A percentile compares a stretch with the other conserved stretches of the same genome.
Evolutionary conservation across 331 rosid genomes (phyloP).

Genomic region (Quercus phellos): DNA sequence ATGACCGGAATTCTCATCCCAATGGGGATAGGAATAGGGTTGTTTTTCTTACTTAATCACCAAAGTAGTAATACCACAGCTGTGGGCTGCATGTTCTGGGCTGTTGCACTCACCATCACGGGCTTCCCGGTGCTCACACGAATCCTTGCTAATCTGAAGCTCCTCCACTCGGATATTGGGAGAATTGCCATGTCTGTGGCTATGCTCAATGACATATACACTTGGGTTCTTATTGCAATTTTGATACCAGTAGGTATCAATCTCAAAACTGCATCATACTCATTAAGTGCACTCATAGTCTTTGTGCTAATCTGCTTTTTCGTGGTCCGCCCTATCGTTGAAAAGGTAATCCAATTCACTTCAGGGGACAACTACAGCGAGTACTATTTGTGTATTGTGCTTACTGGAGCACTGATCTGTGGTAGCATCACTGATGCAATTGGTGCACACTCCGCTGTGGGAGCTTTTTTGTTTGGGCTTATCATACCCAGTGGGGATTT

Average conservation of each 20-base stretch:
- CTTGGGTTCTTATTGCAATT: slow-evolving; percentile 44
- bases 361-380: slow-evolving; percentile 32
- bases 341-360: slow-evolving; percentile 19
- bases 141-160: slow-evolving; percentile 50
- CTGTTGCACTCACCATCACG: slow-evolving; percentile 34
- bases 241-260: slow-evolving; percentile 25
- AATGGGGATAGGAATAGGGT: slow-evolving; percentile 16
- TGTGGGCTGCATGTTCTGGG: slow-evolving; percentile 31
- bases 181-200: slow-evolving; percentile 43
- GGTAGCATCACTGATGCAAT: slow-evolving; percentile 44
- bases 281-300: slow-evolving; percentile 18
- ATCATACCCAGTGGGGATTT: slow-evolving; percentile 63
- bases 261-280: not conserved
- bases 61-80: not conserved
- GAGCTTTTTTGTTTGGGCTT: slow-evolving; percentile 60
- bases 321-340: slow-evolving; percentile 34
- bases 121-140: slow-evolving; percentile 46
- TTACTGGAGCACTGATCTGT: slow-evolving; percentile 38
- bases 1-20: slow-evolving; percentile 45
- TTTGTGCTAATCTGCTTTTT: slow-evolving; percentile 22
- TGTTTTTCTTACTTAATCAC: slow-evolving; percentile 15
- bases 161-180: slow-evolving; percentile 50
- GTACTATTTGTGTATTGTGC: slow-evolving; percentile 24
- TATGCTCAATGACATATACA: slow-evolving; percentile 36
- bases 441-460: slow-evolving; percentile 58